Percentiles rank a stretch among this genome's conserved stretches.
Evolutionary conservation across 129 eudicot genomes (phyloP).

Genomic region (Dittrichia graveolens): DNA sequence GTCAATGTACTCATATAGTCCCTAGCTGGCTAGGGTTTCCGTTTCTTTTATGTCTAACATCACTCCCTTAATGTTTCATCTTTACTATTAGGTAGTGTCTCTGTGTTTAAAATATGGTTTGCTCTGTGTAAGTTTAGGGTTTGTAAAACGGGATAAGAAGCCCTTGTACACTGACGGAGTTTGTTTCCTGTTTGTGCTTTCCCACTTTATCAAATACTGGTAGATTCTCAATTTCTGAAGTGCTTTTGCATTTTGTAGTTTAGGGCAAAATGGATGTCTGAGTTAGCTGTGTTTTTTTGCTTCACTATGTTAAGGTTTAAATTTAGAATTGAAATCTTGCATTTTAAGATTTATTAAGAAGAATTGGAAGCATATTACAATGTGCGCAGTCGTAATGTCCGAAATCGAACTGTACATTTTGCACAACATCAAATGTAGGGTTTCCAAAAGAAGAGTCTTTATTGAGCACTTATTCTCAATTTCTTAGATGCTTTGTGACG

Average conservation of each 20-base stretch:
- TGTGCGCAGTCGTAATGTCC: no score
- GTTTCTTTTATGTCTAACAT: background rate
- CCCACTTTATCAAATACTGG: background rate
- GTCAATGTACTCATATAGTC: background rate
- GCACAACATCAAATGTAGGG: conserved; percentile 14
- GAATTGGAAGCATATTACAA: background rate
- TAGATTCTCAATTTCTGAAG: background rate
- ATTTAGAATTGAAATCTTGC: conserved; percentile 15
- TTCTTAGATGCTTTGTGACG: conserved; percentile 2
- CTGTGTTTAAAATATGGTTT: conserved; percentile 2
- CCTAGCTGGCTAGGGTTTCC: background rate
- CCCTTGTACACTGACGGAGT: background rate
- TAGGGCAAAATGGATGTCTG: conserved; percentile 16
- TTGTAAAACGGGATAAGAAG: conserved; percentile 2
- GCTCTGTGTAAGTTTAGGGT: conserved; percentile 28
- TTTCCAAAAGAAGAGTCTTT: background rate
- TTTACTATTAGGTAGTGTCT: background rate
- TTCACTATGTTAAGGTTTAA: conserved; percentile 15
- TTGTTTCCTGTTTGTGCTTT: background rate
- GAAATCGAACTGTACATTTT: background rate
- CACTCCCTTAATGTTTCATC: background rate
- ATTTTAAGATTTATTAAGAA: conserved; percentile 12
- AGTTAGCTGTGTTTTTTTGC: background rate
- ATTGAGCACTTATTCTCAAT: background rate
- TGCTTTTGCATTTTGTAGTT: conserved; percentile 5